Base-by-base conservation (phyloP, 2,329 filamentous ascomycete genomes). In the Aschersonia sp. region DNA sequence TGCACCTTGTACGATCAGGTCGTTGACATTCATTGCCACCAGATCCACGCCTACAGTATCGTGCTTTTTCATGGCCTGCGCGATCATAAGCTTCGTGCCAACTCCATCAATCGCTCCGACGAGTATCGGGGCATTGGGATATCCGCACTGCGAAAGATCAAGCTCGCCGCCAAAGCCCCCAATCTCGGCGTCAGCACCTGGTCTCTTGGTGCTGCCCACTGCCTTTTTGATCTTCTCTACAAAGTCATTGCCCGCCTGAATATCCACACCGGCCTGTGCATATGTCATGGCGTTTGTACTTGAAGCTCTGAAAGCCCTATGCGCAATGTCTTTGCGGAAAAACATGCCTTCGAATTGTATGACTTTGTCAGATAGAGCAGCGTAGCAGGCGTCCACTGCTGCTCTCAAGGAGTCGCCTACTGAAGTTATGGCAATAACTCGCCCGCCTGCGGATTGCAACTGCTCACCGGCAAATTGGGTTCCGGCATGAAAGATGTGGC, bases 1-100 rank as follows among this genome's bases (percentile, higher is more conserved):
- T 10, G 92, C 92, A 47, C 92, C 92, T 69, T 97, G 89, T 7
- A 97, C 92, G 46, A 98, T 83, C 0, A 98, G 75, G 60, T 98
- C 92, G 65, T 98, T 98, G 61, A 97, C 92, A 64, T 96, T 97
- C 90, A 97, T 97, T 55, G 92, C 92, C 4, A 98, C 92, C 37
- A 98, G 77, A 62, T 98, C 92, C 57, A 98, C 88, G 51, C 92
- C 92, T 9, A 98, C 90, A 4, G 89, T 95, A 64, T 90, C 82
- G 67, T 96, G 92, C 68, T 94, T 87, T 57, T 81, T 76, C 70
- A 94, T 85, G 10, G 81, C 78, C 62, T 96, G 90, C 0, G 92
- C 92, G 58, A 98, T 87, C 75, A 94, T 94, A 57, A 97, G 82
- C 71, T 97, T 97, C 45, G 90, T 97, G 50, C 90, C 92, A 39